Conservation (phyloP, 2,329 filamentous ascomycete genomes). For the Ophiostoma triangulosporum region DNA sequence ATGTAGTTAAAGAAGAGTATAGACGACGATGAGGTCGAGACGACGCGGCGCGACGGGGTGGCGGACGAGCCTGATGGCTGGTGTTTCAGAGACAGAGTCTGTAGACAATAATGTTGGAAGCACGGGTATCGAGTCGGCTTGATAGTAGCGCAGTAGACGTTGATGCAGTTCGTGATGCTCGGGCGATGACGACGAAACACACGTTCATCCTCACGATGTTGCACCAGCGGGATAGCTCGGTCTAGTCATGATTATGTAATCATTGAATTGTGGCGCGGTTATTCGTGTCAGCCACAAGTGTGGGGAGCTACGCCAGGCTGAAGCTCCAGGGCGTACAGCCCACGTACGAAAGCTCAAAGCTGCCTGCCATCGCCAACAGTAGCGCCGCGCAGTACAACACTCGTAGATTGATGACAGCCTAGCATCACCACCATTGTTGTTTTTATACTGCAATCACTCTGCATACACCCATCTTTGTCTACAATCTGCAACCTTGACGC, state of each 20-base stretch:
- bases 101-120: not conserved
- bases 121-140: not conserved
- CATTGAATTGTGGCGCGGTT: not conserved
- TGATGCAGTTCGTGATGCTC: no score
- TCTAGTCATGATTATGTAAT: not conserved
- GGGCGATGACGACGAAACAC: not conserved
- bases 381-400: not conserved
- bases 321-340: not conserved
- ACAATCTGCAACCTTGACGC: not conserved
- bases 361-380: conserved; percentile 10
- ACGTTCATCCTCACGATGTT: no score
- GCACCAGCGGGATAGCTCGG: not conserved
- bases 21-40: not conserved
- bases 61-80: no score
- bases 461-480: not conserved
- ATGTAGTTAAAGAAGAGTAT: not conserved
- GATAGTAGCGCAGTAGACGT: no score
- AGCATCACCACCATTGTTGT: no score
- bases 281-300: not conserved
- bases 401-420: not conserved
- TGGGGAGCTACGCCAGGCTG: not conserved
- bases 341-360: conserved; percentile 15
- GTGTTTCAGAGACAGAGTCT: not conserved
- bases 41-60: no score
- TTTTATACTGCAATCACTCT: no score